Conservation (phyloP, 805 yeast species). For the Kluyveromyces starmeri region DNA sequence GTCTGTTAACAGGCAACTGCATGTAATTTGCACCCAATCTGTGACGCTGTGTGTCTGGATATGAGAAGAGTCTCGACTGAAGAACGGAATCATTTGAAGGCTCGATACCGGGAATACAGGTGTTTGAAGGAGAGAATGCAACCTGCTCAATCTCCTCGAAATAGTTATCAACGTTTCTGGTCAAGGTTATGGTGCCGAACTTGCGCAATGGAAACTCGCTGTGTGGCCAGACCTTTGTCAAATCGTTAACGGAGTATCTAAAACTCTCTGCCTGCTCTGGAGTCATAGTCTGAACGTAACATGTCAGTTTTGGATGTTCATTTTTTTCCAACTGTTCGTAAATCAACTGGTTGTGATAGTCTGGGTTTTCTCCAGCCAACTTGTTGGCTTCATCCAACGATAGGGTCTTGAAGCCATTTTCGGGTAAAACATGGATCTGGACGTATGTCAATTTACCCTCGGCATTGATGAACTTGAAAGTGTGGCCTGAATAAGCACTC, state of each 20-base stretch:
- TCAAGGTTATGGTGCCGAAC: slow-evolving; percentile 52
- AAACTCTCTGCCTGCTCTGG: slow-evolving; percentile 65
- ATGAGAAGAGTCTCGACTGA: slow-evolving; percentile 68
- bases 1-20: slow-evolving; percentile 56
- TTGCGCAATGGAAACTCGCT: slow-evolving; percentile 72
- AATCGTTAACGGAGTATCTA: slow-evolving; percentile 75
- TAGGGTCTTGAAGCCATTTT: slow-evolving; percentile 41
- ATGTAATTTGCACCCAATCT: slow-evolving; percentile 62
- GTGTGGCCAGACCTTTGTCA: slow-evolving; percentile 89
- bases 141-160: slow-evolving; percentile 41
- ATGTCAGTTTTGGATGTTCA: slow-evolving; percentile 42
- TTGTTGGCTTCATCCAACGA: slow-evolving; percentile 39
- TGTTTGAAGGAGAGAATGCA: slow-evolving; percentile 65
- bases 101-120: slow-evolving; percentile 63
- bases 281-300: slow-evolving; percentile 59
- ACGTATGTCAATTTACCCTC: slow-evolving; percentile 45
- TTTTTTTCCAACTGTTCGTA: slow-evolving; percentile 40
- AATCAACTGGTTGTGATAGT: slow-evolving; percentile 34
- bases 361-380: slow-evolving; percentile 42
- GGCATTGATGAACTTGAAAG: slow-evolving; percentile 46
- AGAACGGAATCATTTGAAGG: slow-evolving; percentile 71
- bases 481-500: slow-evolving; percentile 61
- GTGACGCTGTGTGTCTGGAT: slow-evolving; percentile 70
- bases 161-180: slow-evolving; percentile 49
- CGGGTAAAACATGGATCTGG: slow-evolving; percentile 45